A percentile compares a stretch with the other conserved stretches of the same genome.
These are phyloP conservation scores for Petrea volubilis DNA, from an alignment of 257 asterid species.

Conservation along the genomic window DNA sequence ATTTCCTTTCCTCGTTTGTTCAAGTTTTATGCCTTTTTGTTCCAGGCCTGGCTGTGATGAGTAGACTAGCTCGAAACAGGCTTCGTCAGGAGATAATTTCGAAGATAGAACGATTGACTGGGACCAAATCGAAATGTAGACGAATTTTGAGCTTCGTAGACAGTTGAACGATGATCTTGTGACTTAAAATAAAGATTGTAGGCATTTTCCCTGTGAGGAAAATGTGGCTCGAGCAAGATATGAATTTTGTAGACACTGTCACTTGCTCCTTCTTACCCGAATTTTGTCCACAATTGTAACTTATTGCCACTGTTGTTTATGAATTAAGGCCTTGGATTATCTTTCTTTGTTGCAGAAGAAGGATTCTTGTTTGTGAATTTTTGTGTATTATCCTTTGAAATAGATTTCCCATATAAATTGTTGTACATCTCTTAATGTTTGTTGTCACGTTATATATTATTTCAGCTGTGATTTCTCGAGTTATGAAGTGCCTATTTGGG, in stretches of 20 bases:
- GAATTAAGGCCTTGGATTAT: too few species aligned
- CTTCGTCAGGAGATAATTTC: conserved; percentile 40
- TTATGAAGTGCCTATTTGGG: too few species aligned
- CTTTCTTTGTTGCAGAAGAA: too few species aligned
- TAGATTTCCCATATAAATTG: too few species aligned
- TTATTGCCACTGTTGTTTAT: background rate
- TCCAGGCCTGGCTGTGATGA: conserved; percentile 78
- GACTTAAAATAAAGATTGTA: too few species aligned
- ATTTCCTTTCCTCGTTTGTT: background rate
- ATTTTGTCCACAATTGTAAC: background rate
- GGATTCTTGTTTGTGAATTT: too few species aligned
- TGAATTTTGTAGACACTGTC: too few species aligned
- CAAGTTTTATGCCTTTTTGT: background rate
- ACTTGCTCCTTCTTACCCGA: too few species aligned
- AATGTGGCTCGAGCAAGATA: background rate
- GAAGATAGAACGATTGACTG: conserved; percentile 62
- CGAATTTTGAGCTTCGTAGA: background rate
- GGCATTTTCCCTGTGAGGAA: background rate
- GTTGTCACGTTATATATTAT: too few species aligned
- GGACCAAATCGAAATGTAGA: conserved; percentile 66
- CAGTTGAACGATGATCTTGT: background rate
- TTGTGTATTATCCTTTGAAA: too few species aligned
- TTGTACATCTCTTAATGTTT: too few species aligned
- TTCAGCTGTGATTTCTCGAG: too few species aligned
- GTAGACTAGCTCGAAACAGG: conserved; percentile 57